Evolutionary conservation across 2,329 filamentous ascomycete species (phyloP).

Genomic region (Ceratocystis lukuohia): DNA sequence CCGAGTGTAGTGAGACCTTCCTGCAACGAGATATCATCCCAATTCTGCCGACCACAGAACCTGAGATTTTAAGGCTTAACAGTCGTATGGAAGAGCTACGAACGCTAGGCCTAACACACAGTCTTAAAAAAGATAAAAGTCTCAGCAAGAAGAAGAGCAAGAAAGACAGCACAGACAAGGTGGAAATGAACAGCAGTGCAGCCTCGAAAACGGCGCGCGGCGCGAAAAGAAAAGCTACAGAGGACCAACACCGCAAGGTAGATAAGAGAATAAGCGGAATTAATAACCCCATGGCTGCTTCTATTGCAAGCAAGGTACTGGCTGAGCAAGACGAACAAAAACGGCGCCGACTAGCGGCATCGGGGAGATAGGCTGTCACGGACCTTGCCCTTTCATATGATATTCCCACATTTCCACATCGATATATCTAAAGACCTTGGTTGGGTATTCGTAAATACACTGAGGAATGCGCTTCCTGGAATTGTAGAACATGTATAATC

Average conservation of each 20-base stretch:
- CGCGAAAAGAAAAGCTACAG: conserved; percentile 25
- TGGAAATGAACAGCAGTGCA: conserved; percentile 29
- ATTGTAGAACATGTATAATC: not conserved
- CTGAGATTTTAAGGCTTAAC: conserved; percentile 55
- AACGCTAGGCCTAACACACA: conserved; percentile 65
- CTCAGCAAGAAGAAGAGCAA: conserved; percentile 59
- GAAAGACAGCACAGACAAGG: conserved; percentile 35
- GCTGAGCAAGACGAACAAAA: conserved; percentile 79
- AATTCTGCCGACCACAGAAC: conserved; percentile 58
- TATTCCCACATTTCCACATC: not conserved
- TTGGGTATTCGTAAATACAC: not conserved
- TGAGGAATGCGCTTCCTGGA: not conserved
- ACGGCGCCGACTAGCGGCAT: conserved; percentile 49
- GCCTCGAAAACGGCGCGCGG: conserved; percentile 10
- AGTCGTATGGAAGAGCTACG: conserved; percentile 55
- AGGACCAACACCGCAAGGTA: conserved; percentile 18
- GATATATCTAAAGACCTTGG: not conserved
- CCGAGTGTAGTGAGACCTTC: conserved; percentile 65
- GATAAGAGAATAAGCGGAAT: conserved; percentile 46
- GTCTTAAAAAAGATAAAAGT: conserved; percentile 65
- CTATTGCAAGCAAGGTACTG: conserved; percentile 71
- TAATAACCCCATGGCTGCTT: conserved; percentile 77
- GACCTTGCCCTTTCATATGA: not conserved
- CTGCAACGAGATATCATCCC: conserved; percentile 64
- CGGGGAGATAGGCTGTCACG: not conserved